These are phyloP conservation scores for Rheum nobile DNA, from an alignment of 148 eudicot species.

Conservation along the genomic window DNA sequence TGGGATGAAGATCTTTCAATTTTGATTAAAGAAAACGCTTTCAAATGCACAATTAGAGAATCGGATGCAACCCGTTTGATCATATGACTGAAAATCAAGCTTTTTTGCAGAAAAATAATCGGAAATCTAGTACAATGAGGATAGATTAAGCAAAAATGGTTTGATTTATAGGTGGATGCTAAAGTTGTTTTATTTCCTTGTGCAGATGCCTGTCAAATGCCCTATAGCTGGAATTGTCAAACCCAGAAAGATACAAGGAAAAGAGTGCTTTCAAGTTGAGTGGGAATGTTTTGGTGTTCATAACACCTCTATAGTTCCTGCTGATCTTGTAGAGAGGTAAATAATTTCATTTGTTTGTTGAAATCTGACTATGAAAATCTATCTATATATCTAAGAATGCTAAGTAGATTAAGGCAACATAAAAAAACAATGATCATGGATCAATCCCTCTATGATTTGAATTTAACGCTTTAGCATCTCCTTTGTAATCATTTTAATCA, in stretches of 20 bases:
- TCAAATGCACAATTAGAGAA: background rate
- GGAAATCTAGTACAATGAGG: no score
- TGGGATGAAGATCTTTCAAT: background rate
- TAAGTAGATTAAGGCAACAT: background rate
- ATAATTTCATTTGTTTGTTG: background rate
- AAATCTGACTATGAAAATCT: no score
- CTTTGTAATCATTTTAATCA: background rate
- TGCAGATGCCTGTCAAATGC: constrained; percentile 74
- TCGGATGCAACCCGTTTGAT: background rate
- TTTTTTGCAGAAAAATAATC: no score
- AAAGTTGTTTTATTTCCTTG: background rate
- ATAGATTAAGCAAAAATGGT: background rate
- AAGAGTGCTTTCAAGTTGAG: constrained; percentile 68
- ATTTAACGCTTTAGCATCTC: no score
- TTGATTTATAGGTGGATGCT: background rate
- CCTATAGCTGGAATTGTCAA: constrained; percentile 64
- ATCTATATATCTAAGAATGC: no score
- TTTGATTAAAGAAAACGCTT: background rate
- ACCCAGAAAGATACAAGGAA: constrained; percentile 55
- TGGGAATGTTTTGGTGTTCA: constrained; percentile 70
- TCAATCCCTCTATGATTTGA: background rate
- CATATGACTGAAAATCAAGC: background rate
- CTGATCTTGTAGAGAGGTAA: constrained; percentile 75
- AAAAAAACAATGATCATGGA: background rate
- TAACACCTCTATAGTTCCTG: constrained; percentile 58